Conservation (phyloP, 1,139 yeast genomes). For the Blastobotrys arbuscula region DNA sequence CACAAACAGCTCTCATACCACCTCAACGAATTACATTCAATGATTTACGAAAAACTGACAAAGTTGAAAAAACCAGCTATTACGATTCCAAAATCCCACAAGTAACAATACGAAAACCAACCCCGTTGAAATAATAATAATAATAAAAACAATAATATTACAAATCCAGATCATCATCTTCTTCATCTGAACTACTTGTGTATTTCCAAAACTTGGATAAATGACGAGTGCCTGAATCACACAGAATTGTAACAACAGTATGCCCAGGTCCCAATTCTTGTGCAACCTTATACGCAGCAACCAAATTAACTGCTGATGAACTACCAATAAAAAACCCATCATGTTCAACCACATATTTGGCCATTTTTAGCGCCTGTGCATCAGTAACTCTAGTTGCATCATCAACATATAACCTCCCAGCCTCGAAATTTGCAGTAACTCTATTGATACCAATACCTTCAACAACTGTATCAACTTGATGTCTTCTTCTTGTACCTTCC, state of each 20-base stretch:
- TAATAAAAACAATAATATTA: too few relatives aligned
- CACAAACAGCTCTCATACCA: not conserved
- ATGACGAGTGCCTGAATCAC: conserved; percentile 90
- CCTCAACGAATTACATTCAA: not conserved
- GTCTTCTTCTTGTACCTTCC: conserved; percentile 91
- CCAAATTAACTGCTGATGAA: conserved; percentile 88
- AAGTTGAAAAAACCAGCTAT: not conserved
- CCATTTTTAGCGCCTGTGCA: conserved; percentile 80
- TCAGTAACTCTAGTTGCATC: conserved; percentile 78
- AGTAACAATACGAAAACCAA: not conserved
- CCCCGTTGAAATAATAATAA: too few relatives aligned
- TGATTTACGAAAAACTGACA: not conserved
- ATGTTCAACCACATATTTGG: conserved; percentile 66
- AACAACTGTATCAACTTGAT: conserved; percentile 90
- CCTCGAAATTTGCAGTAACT: conserved; percentile 70
- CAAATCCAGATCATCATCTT: conserved; percentile 1
- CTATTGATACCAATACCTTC: conserved; percentile 94
- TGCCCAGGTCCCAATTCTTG: conserved; percentile 54
- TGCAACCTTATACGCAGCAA: conserved; percentile 75
- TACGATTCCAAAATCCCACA: not conserved
- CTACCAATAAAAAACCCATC: conserved; percentile 93
- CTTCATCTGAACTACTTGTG: conserved; percentile 13
- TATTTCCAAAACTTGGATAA: conserved; percentile 84
- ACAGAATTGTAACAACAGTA: conserved; percentile 77
- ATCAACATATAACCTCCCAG: conserved; percentile 57